These are phyloP conservation scores for Carex sylvatica DNA, from an alignment of 202 grass and related monocot genomes.

Conservation along the genomic window DNA sequence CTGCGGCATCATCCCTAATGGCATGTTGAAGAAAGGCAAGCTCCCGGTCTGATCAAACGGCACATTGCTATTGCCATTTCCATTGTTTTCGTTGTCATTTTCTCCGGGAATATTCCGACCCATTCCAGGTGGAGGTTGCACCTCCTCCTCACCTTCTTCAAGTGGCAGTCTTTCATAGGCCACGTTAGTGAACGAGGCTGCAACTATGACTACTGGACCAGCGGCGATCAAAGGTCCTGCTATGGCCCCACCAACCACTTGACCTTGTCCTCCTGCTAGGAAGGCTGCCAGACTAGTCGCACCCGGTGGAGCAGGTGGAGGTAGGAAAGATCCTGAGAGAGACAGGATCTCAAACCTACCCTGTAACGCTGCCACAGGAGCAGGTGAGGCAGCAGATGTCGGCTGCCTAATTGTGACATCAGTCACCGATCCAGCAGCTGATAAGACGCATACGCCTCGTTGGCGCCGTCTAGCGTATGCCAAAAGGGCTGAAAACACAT, in stretches of 20 bases:
- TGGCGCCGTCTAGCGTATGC: slow-evolving; percentile 82
- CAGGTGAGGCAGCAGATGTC: slow-evolving; percentile 42
- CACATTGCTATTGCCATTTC: slow-evolving; percentile 22
- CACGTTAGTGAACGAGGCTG: slow-evolving; percentile 95
- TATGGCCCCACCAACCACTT: slow-evolving; percentile 82
- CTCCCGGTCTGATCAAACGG: slow-evolving; percentile 27
- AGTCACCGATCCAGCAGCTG: slow-evolving; percentile 72
- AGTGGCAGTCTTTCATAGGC: slow-evolving; percentile 93
- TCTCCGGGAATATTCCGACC: slow-evolving; percentile 17
- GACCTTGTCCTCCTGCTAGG: slow-evolving; percentile 65
- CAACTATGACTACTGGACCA: slow-evolving; percentile 79
- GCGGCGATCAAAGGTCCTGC: slow-evolving; percentile 71
- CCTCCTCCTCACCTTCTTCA: slow-evolving; percentile 65
- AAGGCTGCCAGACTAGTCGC: slow-evolving; percentile 92
- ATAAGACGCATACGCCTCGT: slow-evolving; percentile 87
- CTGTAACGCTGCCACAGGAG: slow-evolving; percentile 54
- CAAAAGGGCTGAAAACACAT: slow-evolving; percentile 80
- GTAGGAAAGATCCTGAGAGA: slow-evolving; percentile 89
- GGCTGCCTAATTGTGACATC: slow-evolving; percentile 85
- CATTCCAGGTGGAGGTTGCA: slow-evolving; percentile 29
- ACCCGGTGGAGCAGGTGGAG: slow-evolving; percentile 80
- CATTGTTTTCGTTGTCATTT: slow-evolving; percentile 34
- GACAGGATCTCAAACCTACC: slow-evolving; percentile 96
- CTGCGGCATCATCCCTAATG: slow-evolving; percentile 69
- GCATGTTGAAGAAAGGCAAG: slow-evolving; percentile 74